Percentiles rank a stretch among this genome's conserved stretches.
Evolutionary conservation across 345 rosid species (phyloP).

Genomic region (Eucalyptus microcorys): DNA sequence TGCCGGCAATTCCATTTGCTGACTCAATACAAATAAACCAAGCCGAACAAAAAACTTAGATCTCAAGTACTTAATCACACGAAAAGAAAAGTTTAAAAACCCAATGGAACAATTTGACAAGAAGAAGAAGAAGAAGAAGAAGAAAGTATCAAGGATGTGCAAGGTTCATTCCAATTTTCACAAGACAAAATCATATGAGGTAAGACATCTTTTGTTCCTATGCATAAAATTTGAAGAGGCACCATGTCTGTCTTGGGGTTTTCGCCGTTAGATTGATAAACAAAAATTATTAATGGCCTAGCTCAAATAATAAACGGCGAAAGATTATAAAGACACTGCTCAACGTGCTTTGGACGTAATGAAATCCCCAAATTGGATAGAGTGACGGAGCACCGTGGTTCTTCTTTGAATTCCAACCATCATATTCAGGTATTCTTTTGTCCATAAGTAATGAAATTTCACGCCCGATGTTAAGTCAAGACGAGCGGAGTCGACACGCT

Average conservation of each 20-base stretch:
- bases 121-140: too few relatives aligned
- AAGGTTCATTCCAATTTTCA: not conserved
- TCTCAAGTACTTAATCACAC: not conserved
- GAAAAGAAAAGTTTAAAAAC: too few relatives aligned
- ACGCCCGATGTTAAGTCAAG: rapidly evolving
- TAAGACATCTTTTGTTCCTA: too few relatives aligned
- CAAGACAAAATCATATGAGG: rapidly evolving
- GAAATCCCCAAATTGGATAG: not conserved
- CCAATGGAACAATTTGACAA: not conserved
- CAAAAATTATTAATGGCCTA: not conserved
- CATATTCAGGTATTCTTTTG: too few relatives aligned
- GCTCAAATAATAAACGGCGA: not conserved
- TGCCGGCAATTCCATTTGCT: rapidly evolving
- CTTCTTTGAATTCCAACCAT: not conserved
- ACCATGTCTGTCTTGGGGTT: not conserved
- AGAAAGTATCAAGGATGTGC: rapidly evolving
- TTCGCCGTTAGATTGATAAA: not conserved
- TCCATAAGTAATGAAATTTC: not conserved
- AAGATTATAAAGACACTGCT: not conserved
- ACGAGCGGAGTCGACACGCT: rapidly evolving
- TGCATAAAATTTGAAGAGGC: not conserved
- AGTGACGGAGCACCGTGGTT: too few relatives aligned
- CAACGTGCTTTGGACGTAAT: rapidly evolving
- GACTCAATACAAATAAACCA: not conserved
- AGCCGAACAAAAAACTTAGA: too few relatives aligned